Evolutionary conservation across 768 basidiomycete species (phyloP).

Genomic region (Coprinopsis cinerea): DNA sequence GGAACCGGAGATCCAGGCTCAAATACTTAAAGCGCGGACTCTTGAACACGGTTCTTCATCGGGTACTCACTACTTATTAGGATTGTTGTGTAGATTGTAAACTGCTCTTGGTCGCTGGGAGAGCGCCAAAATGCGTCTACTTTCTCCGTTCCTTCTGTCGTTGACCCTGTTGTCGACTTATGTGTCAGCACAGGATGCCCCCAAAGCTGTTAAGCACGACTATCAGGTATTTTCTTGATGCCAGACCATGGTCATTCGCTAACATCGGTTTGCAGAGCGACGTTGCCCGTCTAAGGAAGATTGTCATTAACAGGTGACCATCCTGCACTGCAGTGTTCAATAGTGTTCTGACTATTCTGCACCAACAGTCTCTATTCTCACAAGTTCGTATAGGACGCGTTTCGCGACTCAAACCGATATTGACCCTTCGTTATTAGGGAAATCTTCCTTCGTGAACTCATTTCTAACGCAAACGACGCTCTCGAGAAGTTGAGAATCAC

Average conservation of each 20-base stretch:
- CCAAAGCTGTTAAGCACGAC: slow-evolving; percentile 52
- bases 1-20: too few relatives aligned
- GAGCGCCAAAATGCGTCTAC: slow-evolving; percentile 48
- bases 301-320: slow-evolving; percentile 81
- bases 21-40: too few relatives aligned
- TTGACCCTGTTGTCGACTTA: slow-evolving; percentile 38
- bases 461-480: slow-evolving; percentile 95
- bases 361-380: slow-evolving; percentile 71
- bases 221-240: slow-evolving; percentile 65
- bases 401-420: neutral
- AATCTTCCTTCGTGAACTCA: slow-evolving; percentile 82
- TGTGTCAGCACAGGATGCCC: slow-evolving; percentile 44
- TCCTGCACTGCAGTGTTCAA: neutral
- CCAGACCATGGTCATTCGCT: neutral
- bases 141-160: slow-evolving; percentile 44
- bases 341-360: slow-evolving; percentile 2
- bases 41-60: too few relatives aligned
- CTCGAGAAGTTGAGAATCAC: slow-evolving; percentile 90
- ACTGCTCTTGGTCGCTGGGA: neutral
- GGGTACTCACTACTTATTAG: too few relatives aligned
- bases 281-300: slow-evolving; percentile 86
- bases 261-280: slow-evolving; percentile 58
- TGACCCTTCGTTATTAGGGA: slow-evolving; percentile 40
- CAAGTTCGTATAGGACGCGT: slow-evolving; percentile 38
- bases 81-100: neutral